Evolutionary conservation across 192 early-diverging fungal species (phyloP).

Genomic region (Spizellomyces punctatus): DNA sequence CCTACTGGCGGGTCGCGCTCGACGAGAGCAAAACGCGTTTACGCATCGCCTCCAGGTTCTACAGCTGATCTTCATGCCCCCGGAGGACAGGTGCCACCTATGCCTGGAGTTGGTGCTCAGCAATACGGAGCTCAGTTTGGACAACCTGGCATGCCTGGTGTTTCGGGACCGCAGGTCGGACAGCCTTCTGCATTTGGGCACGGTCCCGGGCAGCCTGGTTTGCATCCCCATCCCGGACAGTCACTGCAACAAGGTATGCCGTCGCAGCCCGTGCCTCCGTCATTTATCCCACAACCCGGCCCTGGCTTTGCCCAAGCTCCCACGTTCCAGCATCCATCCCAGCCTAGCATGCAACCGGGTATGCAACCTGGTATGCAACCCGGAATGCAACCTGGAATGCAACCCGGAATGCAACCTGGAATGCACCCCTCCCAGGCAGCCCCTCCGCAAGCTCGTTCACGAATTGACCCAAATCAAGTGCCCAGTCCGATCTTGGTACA

Average conservation of each 20-base stretch:
- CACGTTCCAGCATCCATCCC: slow-evolving; percentile 5
- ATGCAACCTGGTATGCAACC: slow-evolving; percentile 23
- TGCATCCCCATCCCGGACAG: too few species aligned
- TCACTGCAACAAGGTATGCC: background rate
- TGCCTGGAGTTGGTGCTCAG: background rate
- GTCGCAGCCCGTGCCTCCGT: background rate
- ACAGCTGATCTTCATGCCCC: background rate
- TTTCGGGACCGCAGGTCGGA: too few species aligned
- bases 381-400: background rate
- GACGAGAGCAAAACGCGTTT: slow-evolving; percentile 23
- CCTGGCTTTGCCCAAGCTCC: too few species aligned
- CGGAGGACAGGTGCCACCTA: background rate
- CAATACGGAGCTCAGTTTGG: too few species aligned
- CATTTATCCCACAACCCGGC: too few species aligned
- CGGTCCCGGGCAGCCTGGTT: too few species aligned
- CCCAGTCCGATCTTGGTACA: slow-evolving; percentile 88
- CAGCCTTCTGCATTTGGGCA: too few species aligned
- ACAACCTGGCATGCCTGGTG: too few species aligned
- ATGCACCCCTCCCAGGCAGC: slow-evolving; percentile 5
- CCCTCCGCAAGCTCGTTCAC: slow-evolving; percentile 14
- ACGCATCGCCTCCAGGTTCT: slow-evolving; percentile 11
- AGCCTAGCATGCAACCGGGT: slow-evolving; percentile 4
- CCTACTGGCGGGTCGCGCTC: background rate
- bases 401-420: background rate
- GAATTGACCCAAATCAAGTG: slow-evolving; percentile 93